Evolutionary conservation across 2,329 filamentous ascomycete genomes (phyloP).

Genomic region (Helminthosporium solani): DNA sequence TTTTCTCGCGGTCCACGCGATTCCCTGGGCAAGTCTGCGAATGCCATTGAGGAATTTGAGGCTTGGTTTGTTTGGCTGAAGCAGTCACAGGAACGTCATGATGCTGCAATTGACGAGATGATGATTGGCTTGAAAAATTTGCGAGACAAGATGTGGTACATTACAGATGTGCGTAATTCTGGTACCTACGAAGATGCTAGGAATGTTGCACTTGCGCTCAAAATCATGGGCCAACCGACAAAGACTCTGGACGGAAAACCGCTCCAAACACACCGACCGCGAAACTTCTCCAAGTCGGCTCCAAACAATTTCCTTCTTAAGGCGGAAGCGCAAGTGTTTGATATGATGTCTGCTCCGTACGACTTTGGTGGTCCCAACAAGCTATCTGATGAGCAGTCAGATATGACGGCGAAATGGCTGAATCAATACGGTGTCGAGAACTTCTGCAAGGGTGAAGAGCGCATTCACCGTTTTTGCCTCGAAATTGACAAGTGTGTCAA

Average conservation of each 20-base stretch:
- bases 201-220: slow-evolving; percentile 82
- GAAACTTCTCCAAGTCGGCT: slow-evolving; percentile 48
- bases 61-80: slow-evolving; percentile 82
- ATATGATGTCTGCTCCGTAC: slow-evolving; percentile 77
- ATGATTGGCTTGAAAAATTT: slow-evolving; percentile 72
- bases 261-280: slow-evolving; percentile 42
- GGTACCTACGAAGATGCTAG: slow-evolving; percentile 83
- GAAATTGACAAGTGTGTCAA: slow-evolving; percentile 85
- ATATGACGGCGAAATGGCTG: slow-evolving; percentile 81
- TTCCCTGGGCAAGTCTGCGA: slow-evolving; percentile 67
- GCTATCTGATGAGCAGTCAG: slow-evolving; percentile 90
- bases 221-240: slow-evolving; percentile 74
- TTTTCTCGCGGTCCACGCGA: slow-evolving; percentile 71
- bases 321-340: slow-evolving; percentile 81
- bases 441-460: slow-evolving; percentile 90
- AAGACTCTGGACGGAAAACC: slow-evolving; percentile 45
- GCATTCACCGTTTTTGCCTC: slow-evolving; percentile 89
- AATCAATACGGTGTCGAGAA: slow-evolving; percentile 81
- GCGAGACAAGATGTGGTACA: slow-evolving; percentile 98
- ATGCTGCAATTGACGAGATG: slow-evolving; percentile 71
- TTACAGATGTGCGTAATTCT: slow-evolving; percentile 88
- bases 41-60: slow-evolving; percentile 75
- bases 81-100: slow-evolving; percentile 76
- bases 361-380: slow-evolving; percentile 92
- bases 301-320: slow-evolving; percentile 68